A percentile compares a stretch with the other conserved stretches of the same genome.
These are phyloP conservation scores for Penicillium sp. DNA, from an alignment of 2,329 filamentous ascomycete genomes.

Conservation along the genomic window DNA sequence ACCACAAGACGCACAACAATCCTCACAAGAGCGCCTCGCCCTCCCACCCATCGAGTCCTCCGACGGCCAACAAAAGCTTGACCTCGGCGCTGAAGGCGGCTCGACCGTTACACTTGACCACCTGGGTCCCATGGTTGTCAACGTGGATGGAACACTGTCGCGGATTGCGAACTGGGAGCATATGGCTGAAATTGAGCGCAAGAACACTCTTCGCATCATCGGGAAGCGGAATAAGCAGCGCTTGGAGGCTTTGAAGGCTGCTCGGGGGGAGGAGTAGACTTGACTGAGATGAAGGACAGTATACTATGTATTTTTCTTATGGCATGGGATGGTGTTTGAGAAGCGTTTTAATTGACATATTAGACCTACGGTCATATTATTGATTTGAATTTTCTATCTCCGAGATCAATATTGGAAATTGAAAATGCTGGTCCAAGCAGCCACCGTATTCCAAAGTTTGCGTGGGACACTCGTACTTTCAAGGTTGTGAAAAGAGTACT, in stretches of 20 bases:
- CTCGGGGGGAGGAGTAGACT: conserved; percentile 2
- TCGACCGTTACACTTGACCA: conserved; percentile 58
- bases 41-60: conserved; percentile 70
- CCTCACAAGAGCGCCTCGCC: conserved; percentile 38
- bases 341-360: conserved; percentile 2
- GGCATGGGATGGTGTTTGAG: not conserved
- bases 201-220: conserved; percentile 63
- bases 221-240: conserved; percentile 64
- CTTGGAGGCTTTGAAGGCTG: conserved; percentile 51
- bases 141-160: conserved; percentile 65
- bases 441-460: not conserved
- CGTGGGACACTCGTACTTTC: no score
- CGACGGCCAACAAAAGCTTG: conserved; percentile 65
- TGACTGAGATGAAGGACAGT: not conserved
- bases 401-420: not conserved
- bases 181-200: conserved; percentile 64
- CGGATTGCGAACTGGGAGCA: conserved; percentile 68
- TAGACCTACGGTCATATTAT: not conserved
- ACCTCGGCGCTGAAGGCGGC: conserved; percentile 45
- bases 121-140: conserved; percentile 69
- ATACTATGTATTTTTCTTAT: not conserved
- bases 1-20: conserved; percentile 6
- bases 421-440: not conserved
- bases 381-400: not conserved
- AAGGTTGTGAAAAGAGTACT: no score